These are phyloP conservation scores for Penicillium maclennaniae DNA, from an alignment of 495 filamentous ascomycete genomes.

Conservation along the genomic window DNA sequence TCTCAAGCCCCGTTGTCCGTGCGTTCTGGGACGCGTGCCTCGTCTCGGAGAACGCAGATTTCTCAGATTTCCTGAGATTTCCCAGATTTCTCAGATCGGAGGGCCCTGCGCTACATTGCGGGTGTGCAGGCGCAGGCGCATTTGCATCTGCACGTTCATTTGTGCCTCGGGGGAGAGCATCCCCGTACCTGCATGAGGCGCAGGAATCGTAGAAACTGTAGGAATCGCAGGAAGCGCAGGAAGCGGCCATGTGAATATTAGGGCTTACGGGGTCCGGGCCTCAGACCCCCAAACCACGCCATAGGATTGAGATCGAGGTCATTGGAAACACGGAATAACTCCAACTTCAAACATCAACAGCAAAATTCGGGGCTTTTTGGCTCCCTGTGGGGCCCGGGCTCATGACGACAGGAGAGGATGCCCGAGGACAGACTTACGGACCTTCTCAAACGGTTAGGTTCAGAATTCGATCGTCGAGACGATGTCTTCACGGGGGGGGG, in stretches of 20 bases:
- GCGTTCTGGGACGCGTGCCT: neutral
- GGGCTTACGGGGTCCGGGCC: neutral
- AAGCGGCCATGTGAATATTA: neutral
- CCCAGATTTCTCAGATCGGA: neutral
- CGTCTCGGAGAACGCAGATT: too few species aligned
- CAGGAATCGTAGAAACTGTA: neutral
- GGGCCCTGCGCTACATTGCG: neutral
- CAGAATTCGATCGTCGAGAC: neutral
- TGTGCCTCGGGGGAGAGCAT: neutral
- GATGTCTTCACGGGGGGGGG: neutral
- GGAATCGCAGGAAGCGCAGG: too few species aligned
- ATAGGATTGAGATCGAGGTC: too few species aligned
- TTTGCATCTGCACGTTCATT: neutral
- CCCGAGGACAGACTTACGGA: neutral
- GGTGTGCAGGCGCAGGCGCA: neutral
- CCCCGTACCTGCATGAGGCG: neutral
- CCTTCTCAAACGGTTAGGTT: slow-evolving; percentile 8
- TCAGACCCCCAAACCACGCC: too few species aligned
- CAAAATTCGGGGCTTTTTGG: neutral
- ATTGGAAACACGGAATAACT: neutral
- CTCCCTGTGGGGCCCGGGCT: neutral
- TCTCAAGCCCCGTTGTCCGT: neutral
- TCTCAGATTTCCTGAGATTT: too few species aligned
- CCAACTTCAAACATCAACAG: neutral
- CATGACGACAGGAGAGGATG: neutral